Conservation (phyloP, 805 yeast species). For the Ogataea zsoltii region DNA sequence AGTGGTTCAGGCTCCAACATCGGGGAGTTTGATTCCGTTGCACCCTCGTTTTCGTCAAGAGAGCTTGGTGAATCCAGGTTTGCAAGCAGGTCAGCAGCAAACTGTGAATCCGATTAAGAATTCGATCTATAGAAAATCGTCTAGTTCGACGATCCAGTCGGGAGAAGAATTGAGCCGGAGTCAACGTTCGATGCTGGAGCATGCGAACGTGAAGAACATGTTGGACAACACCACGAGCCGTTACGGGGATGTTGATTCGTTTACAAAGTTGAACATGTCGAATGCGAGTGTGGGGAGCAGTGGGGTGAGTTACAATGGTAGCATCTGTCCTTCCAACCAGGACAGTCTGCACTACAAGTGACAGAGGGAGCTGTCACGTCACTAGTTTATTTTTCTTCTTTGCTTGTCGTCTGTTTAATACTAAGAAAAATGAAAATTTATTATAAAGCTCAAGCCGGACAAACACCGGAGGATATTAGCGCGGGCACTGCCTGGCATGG, state of each 20-base stretch:
- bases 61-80: constrained; percentile 3
- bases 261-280: constrained; percentile 17
- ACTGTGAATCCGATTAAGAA: constrained; percentile 21
- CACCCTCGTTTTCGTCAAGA: constrained; percentile 23
- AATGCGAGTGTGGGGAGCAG: constrained; percentile 21
- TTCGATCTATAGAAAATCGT: constrained; percentile 22
- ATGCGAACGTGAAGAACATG: constrained; percentile 24
- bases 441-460: too few relatives aligned
- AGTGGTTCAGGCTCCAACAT: neutral
- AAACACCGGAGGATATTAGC: too few relatives aligned
- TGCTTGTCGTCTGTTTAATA: constrained; percentile 3
- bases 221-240: constrained; percentile 23
- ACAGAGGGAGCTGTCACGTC: neutral
- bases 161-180: constrained; percentile 21
- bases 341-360: constrained; percentile 8
- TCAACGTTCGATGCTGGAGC: constrained; percentile 19
- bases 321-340: constrained; percentile 14
- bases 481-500: neutral
- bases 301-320: constrained; percentile 18
- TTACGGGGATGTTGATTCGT: constrained; percentile 23
- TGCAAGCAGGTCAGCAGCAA: constrained; percentile 12
- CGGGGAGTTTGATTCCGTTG: constrained; percentile 12
- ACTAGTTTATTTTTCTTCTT: neutral
- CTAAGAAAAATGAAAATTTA: neutral
- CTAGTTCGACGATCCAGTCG: constrained; percentile 24